Base-by-base conservation (phyloP, 495 filamentous ascomycete species). In the Xylaria castorea region DNA sequence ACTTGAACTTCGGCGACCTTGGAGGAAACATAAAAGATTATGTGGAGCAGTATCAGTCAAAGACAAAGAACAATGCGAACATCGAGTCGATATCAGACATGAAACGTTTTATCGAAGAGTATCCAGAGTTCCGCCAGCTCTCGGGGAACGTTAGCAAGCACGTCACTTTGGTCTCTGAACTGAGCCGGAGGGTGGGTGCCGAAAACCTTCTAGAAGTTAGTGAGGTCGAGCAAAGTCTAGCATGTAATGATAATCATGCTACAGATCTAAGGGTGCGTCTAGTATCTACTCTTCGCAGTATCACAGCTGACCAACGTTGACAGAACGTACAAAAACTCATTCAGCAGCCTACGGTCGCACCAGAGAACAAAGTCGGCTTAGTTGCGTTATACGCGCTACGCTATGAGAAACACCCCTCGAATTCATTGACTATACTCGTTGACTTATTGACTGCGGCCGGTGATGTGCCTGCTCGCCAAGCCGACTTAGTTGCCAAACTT, bases 81-180 rank as follows among this genome's bases (percentile, higher is more conserved):
- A 97, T 99, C 74, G 96, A 99, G 75, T 97, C 94, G 38, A 98
- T 99, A 68, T 87, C 91, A 48, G 96, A 99, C 78, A 99, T 99
- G 96, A 99, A 99, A 81, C 94, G 95, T 55, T 98, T 99, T 77
- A 95, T 99, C 68, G 96, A 99, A 79, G 96, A 99, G 77, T 99
- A 97, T 78, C 96, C 96, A 25, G 96, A 99, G 77, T 99, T 99
- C 82, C 88, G 96, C 48, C 95, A 97, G 76, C 91, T 99, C 1
- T 97, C 97, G 8, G 95, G 96, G 18, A 99, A 98, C 76, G 96
- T 99, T 61, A 97, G 93, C 86, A 99, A 99, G 76, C 96, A 99
- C 81, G 97, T 99, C 68, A 97, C 96, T 5, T 83, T 99, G 57
- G 96, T 99, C 36, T 92, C 94, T 2, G 96, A 99, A 80, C 89